Percentiles rank a stretch among this genome's conserved stretches.
phyloP scores from a whole-genome alignment of 1,139 yeast species.

The Scheffersomyces illinoinensis region DNA sequence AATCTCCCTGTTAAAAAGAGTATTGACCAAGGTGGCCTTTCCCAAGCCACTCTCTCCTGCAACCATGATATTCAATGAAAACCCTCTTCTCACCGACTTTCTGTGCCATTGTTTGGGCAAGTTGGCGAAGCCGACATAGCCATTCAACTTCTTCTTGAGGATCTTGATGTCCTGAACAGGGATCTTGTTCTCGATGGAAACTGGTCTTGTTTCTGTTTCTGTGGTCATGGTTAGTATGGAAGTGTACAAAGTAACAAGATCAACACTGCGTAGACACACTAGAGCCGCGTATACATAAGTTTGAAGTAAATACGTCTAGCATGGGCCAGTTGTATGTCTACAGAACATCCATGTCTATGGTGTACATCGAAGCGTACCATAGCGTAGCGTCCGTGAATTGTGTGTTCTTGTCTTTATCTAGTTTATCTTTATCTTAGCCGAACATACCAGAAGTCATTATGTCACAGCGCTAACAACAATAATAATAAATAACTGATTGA shows the following conservation, averaged over 20 bases:
- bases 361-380: neutral
- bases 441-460: neutral
- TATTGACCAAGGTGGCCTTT: constrained; percentile 87
- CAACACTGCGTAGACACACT: neutral
- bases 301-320: neutral
- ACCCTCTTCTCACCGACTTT: constrained; percentile 92
- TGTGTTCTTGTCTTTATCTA: neutral
- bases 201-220: neutral
- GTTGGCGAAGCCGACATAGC: constrained; percentile 97
- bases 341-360: neutral
- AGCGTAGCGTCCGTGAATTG: neutral
- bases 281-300: neutral
- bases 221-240: neutral
- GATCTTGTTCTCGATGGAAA: neutral
- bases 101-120: constrained; percentile 99
- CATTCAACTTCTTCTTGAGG: constrained; percentile 80
- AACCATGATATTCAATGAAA: constrained; percentile 82
- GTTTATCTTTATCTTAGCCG: neutral
- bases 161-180: constrained; percentile 47
- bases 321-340: neutral
- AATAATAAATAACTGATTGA: neutral
- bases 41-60: constrained; percentile 95
- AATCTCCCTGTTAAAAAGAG: constrained; percentile 80
- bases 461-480: neutral
- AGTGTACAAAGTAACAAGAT: neutral